phyloP scores from a whole-genome alignment of 2,329 filamentous ascomycete species.

The Chaetomium sp. region DNA sequence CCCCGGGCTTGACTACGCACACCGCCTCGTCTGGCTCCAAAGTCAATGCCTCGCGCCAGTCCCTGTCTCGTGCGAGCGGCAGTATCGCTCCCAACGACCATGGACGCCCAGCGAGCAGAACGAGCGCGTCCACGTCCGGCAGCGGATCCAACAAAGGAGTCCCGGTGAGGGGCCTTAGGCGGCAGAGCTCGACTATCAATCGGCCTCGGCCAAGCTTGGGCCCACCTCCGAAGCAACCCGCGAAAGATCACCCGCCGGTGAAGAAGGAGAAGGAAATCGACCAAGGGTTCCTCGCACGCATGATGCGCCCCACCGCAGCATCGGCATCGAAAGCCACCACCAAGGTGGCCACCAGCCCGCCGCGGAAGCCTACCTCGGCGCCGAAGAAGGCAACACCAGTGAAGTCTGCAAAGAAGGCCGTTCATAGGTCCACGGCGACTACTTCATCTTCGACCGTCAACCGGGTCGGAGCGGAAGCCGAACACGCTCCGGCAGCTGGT shows the following conservation, averaged over 20 bases:
- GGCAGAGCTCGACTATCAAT: conserved; percentile 50
- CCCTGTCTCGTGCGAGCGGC: conserved; percentile 46
- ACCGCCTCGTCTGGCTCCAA: conserved; percentile 71
- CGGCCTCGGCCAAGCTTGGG: conserved; percentile 57
- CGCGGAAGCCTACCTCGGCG: conserved; percentile 43
- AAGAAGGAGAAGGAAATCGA: conserved; percentile 61
- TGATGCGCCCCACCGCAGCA: conserved; percentile 75
- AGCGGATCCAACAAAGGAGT: conserved; percentile 33
- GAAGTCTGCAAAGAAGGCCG: conserved; percentile 25
- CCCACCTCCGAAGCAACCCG: conserved; percentile 59
- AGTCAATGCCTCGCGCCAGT: conserved; percentile 46
- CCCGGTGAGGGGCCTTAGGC: conserved; percentile 43
- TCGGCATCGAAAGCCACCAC: conserved; percentile 69
- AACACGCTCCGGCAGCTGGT: no score
- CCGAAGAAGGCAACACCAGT: conserved; percentile 31
- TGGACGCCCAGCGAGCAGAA: conserved; percentile 51
- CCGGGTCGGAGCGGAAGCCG: no score
- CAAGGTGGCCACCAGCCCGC: conserved; percentile 57
- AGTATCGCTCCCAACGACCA: conserved; percentile 41
- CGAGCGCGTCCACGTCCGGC: conserved; percentile 43
- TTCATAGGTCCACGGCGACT: conserved; percentile 13
- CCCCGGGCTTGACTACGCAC: conserved; percentile 67
- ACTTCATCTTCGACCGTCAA: neutral
- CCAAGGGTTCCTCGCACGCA: conserved; percentile 74
- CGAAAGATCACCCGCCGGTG: conserved; percentile 50